phyloP scores from a whole-genome alignment of 805 yeast genomes.

The Sungouiozyma intestinalis region DNA sequence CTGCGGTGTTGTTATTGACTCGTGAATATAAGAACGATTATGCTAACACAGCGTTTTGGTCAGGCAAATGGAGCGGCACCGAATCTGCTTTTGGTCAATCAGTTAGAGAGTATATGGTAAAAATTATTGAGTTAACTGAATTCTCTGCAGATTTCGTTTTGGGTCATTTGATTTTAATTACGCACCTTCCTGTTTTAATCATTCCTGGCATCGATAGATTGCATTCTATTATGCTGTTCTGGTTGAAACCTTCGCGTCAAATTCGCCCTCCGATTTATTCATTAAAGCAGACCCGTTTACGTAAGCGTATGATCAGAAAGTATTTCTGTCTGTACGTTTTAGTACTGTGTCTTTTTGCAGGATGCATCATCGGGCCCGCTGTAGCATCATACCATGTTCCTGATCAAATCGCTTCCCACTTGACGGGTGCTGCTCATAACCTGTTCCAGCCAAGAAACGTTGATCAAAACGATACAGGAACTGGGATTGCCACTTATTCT shows the following conservation, averaged over 20 bases:
- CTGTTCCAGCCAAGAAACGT: constrained; percentile 83
- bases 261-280: constrained; percentile 97
- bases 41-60: constrained; percentile 97
- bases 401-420: constrained; percentile 22
- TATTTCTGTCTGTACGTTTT: constrained; percentile 72
- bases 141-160: constrained; percentile 93
- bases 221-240: constrained; percentile 97
- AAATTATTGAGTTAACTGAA: constrained; percentile 85
- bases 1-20: constrained; percentile 68
- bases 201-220: constrained; percentile 89
- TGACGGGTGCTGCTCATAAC: constrained; percentile 43
- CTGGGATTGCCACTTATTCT: constrained; percentile 25
- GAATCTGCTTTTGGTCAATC: constrained; percentile 95
- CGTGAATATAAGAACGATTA: constrained; percentile 94
- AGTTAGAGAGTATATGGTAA: constrained; percentile 85
- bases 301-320: constrained; percentile 94
- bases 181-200: constrained; percentile 76
- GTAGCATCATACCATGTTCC: constrained; percentile 55
- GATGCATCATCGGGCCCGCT: constrained; percentile 84
- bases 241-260: constrained; percentile 94
- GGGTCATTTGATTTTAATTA: constrained; percentile 80
- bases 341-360: constrained; percentile 58
- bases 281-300: constrained; percentile 85
- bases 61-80: constrained; percentile 95
- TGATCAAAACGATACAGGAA: constrained; percentile 76